Evolutionary conservation across 2,329 filamentous ascomycete genomes (phyloP).

Genomic region (Fusarium subglutinans): DNA sequence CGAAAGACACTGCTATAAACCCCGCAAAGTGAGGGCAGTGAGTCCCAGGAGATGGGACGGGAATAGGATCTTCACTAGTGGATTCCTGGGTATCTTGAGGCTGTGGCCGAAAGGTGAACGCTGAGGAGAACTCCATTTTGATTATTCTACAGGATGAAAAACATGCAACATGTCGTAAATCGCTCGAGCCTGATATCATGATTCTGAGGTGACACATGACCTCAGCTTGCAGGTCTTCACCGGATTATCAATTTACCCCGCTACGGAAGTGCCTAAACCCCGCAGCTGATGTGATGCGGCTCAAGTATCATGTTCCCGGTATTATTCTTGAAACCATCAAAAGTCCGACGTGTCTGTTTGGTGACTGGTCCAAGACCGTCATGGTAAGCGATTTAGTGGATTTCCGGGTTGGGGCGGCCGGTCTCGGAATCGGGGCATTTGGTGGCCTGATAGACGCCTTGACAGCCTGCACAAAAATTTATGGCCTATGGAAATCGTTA

Average conservation of each 20-base stretch:
- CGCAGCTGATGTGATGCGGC: background rate
- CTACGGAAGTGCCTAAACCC: background rate
- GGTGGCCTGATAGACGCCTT: background rate
- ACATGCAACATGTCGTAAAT: background rate
- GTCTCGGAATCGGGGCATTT: background rate
- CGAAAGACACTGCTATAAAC: background rate
- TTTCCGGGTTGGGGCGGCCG: background rate
- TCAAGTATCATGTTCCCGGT: background rate
- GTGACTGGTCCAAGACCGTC: too few species aligned
- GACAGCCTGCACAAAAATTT: background rate
- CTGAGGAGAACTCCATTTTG: background rate
- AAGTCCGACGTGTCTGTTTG: background rate
- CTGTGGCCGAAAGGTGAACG: background rate
- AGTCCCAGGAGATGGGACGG: background rate
- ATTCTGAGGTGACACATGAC: background rate
- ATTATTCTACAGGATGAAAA: background rate
- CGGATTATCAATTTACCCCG: slow-evolving; percentile 11
- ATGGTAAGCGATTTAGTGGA: background rate
- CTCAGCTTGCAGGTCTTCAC: background rate
- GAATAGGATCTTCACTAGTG: background rate
- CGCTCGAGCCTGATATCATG: background rate
- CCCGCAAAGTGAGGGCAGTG: slow-evolving; percentile 5
- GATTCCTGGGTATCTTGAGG: background rate
- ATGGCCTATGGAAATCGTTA: background rate
- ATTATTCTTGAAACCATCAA: too few species aligned